phyloP scores from a whole-genome alignment of 2,329 filamentous ascomycete species.

The Davidsoniella eucalypti region DNA sequence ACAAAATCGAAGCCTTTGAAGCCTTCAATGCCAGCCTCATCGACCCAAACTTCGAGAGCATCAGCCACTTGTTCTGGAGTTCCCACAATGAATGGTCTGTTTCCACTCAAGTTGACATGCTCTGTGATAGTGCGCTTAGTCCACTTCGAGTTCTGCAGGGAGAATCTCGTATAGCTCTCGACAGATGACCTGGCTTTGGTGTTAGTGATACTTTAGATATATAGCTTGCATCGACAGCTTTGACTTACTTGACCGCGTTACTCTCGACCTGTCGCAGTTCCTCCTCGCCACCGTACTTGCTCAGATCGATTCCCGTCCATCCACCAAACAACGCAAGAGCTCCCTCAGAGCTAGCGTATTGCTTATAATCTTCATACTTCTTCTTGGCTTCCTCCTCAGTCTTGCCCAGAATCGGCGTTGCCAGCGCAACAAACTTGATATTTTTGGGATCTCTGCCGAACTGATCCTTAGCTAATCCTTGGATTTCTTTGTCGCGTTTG shows the following conservation, averaged over 20 bases:
- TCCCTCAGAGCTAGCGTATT: conserved; percentile 44
- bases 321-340: conserved; percentile 56
- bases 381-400: conserved; percentile 50
- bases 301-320: conserved; percentile 46
- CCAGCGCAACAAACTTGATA: conserved; percentile 52
- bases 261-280: conserved; percentile 45
- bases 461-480: conserved; percentile 28
- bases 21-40: conserved; percentile 54
- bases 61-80: conserved; percentile 50
- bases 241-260: conserved; percentile 35
- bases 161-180: conserved; percentile 37
- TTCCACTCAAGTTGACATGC: conserved; percentile 47
- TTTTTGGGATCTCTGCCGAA: conserved; percentile 40
- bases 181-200: conserved; percentile 28
- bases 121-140: conserved; percentile 55
- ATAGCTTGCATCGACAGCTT: no score
- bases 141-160: conserved; percentile 48
- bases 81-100: conserved; percentile 48
- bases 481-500: conserved; percentile 45
- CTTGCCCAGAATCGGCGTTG: conserved; percentile 46
- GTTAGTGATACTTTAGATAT: no score
- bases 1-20: conserved; percentile 63
- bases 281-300: conserved; percentile 46
- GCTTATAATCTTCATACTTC: conserved; percentile 44
- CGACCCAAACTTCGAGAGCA: conserved; percentile 48